Base-by-base conservation (phyloP, 768 basidiomycete genomes). In the Leccinum barrowsii region DNA sequence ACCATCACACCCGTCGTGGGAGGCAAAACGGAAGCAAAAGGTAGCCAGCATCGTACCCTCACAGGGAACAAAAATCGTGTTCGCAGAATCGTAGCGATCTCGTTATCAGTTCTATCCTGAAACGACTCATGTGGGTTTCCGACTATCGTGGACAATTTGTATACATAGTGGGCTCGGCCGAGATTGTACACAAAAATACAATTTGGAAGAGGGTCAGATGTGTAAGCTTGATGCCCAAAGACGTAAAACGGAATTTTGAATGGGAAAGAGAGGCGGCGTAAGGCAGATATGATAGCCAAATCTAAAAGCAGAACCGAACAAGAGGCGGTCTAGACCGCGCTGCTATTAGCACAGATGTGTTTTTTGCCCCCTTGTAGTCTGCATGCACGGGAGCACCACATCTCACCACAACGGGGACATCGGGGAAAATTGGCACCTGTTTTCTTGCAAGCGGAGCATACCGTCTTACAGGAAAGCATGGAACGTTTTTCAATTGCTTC, bases 1-100 rank as follows among this genome's bases (percentile, higher is more conserved):
- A 69, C 78, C 83, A 30, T 63, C 97, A 56, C 97, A 99, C 74
- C 96, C 97, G 2, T 96, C 93, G 13, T 99, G 97, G 96, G 92
- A 92, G 72, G 97, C 97, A 6, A 98, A 95, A 76, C 82, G 80
- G 73, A 86, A 84, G 71, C 72, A 87, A 59, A 92, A 89, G 74
- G 82, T 78, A 63, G 78, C 76, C n/a, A 76, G 77, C 7, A 86
- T 89, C 37, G 72, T 85, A 10, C 82, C 85, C 46, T 78, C 86
- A 49, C 85, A 87, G 72, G 91, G 93, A 24, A 94, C 86, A 70
- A 97, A 97, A 78, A 96, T 97, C 58, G 83, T 82, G 55, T 92
- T 81, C 46, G 55, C 64, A 24, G 50, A 57, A 15, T 50, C 61
- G 19, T 67, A 63, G 53, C 44, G 13, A 51, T 54, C 52, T 50